Base-by-base conservation (phyloP, 2,329 filamentous ascomycete genomes). In the Paecilomyces niveus region DNA sequence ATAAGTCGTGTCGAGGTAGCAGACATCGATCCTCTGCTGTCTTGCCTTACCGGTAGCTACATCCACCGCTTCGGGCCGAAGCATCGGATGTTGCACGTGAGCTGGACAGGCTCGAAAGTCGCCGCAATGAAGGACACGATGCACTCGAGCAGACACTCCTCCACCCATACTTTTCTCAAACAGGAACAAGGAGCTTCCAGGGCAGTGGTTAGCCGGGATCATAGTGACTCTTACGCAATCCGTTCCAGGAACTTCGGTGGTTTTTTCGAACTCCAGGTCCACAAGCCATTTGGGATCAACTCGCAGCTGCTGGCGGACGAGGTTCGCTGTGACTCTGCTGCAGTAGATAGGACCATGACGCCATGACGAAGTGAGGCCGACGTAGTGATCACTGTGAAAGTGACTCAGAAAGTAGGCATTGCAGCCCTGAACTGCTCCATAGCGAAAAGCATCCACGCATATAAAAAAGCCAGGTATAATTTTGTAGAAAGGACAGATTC, bases 401-500 rank as follows among this genome's bases (percentile, higher is more conserved):
- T 99, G 94, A 66, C 92, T 97, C 10, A 99, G 82, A 65, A 99
- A 99, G 71, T 99, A 99, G 1, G 93, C 94, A 57, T 89, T 88
- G 72, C 92, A 96, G 0, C 91, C 92, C 69, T 95, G 83, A 0
- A 99, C 90, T 3, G 92, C 91, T 1, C 94, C 94, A 68, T 97
- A 99, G 21, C 93, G 86, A 69, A 99, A 96, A 0, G 94, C 94
- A 73, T 99, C 94, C 0, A 99, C 94, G 59, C 91, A 95, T 56
- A 97, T 95, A 63, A 83, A 90, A 67, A 97, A 89, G 0, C 91
- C 92, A 0, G 93, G 92, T 76, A 99, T 87, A 63, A 97, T 97
- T 74, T 99, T 99, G 79, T 99, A 99, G 68, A 99, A 99, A 0
- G 94, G 94, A 69, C 94, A 99, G 0, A 91, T 97, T 54, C 94